These are phyloP conservation scores for Aspergillus cavernicola DNA, from an alignment of 495 filamentous ascomycete genomes.

Conservation along the genomic window DNA sequence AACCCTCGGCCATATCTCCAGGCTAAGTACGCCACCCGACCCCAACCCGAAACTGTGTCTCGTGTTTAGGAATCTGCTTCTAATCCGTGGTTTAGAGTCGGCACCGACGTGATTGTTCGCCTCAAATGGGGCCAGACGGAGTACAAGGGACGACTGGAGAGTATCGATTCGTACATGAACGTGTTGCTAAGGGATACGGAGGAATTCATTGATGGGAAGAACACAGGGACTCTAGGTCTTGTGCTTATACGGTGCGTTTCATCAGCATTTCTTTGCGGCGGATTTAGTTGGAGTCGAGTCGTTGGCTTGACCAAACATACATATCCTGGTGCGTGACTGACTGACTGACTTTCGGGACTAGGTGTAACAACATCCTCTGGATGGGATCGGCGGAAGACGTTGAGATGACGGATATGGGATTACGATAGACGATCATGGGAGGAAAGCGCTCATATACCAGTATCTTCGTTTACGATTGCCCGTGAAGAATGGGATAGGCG, in stretches of 20 bases:
- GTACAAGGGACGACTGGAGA: conserved; percentile 88
- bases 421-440: conserved; percentile 30
- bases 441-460: conserved; percentile 12
- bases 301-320: too few species aligned
- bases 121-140: conserved; percentile 98
- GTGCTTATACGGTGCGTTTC: conserved; percentile 78
- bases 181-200: conserved; percentile 84
- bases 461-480: conserved; percentile 8
- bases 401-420: conserved; percentile 52
- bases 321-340: too few species aligned
- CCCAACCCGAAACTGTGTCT: background rate
- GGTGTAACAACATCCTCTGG: conserved; percentile 96
- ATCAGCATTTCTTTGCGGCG: too few species aligned
- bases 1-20: conserved; percentile 91
- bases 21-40: conserved; percentile 59
- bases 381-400: conserved; percentile 62
- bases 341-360: conserved; percentile 30
- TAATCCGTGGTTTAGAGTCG: conserved; percentile 54
- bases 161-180: conserved; percentile 98
- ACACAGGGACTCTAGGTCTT: conserved; percentile 76
- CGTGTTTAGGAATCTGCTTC: background rate
- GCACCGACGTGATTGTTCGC: conserved; percentile 82
- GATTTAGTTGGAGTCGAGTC: too few species aligned
- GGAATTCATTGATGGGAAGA: conserved; percentile 88
- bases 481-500: conserved; percentile 1